phyloP scores from a whole-genome alignment of 2,329 filamentous ascomycete genomes.

The Fusarium tanahbumbuense region DNA sequence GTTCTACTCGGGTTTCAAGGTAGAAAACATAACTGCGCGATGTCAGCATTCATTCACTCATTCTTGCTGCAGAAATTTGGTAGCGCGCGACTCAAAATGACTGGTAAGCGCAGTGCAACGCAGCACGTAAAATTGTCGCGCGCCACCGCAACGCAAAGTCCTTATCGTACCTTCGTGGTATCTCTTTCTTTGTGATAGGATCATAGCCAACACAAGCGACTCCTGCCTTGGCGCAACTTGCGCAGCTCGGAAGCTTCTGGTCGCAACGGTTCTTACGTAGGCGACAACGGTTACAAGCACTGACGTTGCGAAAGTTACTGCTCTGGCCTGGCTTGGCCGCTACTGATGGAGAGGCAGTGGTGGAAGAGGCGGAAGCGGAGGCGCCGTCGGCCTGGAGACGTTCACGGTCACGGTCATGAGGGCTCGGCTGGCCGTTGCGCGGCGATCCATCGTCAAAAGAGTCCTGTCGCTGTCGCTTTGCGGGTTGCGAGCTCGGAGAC shows the following conservation, averaged over 20 bases:
- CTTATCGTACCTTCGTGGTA: conserved; percentile 83
- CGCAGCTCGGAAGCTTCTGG: conserved; percentile 89
- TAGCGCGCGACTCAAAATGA: neutral
- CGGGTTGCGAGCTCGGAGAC: conserved; percentile 62
- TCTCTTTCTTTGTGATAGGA: conserved; percentile 95
- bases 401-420: conserved; percentile 42
- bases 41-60: conserved; percentile 35
- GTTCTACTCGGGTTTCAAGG: conserved; percentile 85
- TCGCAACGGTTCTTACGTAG: conserved; percentile 95
- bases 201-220: conserved; percentile 96
- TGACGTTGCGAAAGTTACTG: conserved; percentile 85
- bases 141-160: neutral
- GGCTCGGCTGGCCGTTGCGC: conserved; percentile 47
- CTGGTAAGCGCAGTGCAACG: neutral
- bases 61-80: neutral
- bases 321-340: conserved; percentile 65
- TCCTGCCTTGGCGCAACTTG: conserved; percentile 91
- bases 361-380: conserved; percentile 47
- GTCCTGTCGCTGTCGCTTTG: conserved; percentile 68
- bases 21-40: conserved; percentile 86
- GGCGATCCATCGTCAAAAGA: conserved; percentile 62
- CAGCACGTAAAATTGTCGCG: conserved; percentile 16
- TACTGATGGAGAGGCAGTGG: conserved; percentile 43
- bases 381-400: conserved; percentile 48
- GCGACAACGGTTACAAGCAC: conserved; percentile 92